Base-by-base conservation (phyloP, 1,284 basidiomycete genomes). In the Puccinia polysora region DNA sequence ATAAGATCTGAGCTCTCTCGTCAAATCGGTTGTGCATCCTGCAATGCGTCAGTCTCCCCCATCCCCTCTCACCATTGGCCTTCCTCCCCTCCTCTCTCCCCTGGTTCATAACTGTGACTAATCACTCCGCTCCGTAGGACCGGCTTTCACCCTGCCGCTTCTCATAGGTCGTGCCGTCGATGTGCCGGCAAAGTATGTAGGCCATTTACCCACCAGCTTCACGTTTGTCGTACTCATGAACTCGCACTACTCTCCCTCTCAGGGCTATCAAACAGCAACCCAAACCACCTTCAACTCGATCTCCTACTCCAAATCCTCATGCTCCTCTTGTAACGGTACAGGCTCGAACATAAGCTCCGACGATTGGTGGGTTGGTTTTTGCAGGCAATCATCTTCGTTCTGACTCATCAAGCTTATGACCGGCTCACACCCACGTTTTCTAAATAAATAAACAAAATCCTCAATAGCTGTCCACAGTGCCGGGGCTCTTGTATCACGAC, bases 1-100 rank as follows among this genome's bases (percentile, higher is more conserved):
- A 88, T 95, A 58, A 89, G 88, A 78, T 88, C 97, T 83, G 89
- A 88, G 76, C 86, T 97, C 82, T 90, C 94, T 80, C 88, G 91
- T 77, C 87, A 93, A 78, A 82, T 88, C 14, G 82, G 90, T 5
- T 97, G 94, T 80, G 83, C 83, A 25, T 80, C 82, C 5, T 98
- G 95, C 80, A 86, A 88, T 79, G 94, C 93, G 86, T 89, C 38
- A 62, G 80, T 59, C 28, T 28, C n/a, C 15, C 25, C 36, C 3
- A 20, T 10, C 14, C 20, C 20, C 34, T 59, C 32, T 6, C 8
- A 10, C 4, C n/a, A 40, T 30, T 18, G 12, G 2, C 59, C 20
- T 23, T 1, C 20, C 15, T 65, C 18, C 1, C 12, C 15, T 30
- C 25, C n/a, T 38, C 23, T 23, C 18, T 69, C 73, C 14, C 69